phyloP scores from a whole-genome alignment of 163 green algal species.

The Smithsoniella earleae region DNA sequence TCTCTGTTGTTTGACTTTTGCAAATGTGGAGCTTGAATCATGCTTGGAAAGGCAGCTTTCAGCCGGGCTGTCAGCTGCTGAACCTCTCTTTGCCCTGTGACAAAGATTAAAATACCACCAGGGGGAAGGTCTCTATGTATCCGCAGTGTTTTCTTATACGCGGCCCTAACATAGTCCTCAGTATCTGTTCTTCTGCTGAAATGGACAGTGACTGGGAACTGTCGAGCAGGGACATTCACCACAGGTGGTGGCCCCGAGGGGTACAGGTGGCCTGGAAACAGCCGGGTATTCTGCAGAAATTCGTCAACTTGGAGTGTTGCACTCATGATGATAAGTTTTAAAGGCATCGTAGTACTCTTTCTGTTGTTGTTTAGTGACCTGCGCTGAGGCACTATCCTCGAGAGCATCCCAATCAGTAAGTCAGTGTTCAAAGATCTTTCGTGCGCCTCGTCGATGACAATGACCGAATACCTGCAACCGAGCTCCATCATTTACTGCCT shows the following conservation, averaged over 20 bases:
- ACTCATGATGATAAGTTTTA: constrained; percentile 97
- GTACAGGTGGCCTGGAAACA: constrained; percentile 67
- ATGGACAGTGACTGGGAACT: constrained; percentile 90
- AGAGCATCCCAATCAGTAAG: constrained; percentile 85
- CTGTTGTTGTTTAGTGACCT: constrained; percentile 18
- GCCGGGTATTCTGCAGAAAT: constrained; percentile 66
- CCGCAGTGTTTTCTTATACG: constrained; percentile 65
- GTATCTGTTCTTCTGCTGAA: constrained; percentile 78
- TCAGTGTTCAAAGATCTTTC: constrained; percentile 93
- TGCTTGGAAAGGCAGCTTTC: constrained; percentile 2
- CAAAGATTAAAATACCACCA: constrained; percentile 88
- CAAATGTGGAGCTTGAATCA: not conserved
- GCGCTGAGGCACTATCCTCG: constrained; percentile 29
- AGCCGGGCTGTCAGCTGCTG: constrained; percentile 50
- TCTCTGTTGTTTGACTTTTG: not conserved
- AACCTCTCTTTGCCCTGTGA: constrained; percentile 85
- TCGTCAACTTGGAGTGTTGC: constrained; percentile 79
- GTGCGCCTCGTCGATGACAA: constrained; percentile 93
- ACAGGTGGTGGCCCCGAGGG: constrained; percentile 48
- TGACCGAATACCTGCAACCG: constrained; percentile 46
- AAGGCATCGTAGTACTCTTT: too few species aligned
- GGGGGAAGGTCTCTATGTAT: constrained; percentile 81
- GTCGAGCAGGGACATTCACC: constrained; percentile 70
- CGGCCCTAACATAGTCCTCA: constrained; percentile 69
- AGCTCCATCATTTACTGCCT: not conserved